Evolutionary conservation across 345 rosid species (phyloP), one percentile per base, ranked within the genome.

Genomic region (Linum tenue): DNA sequence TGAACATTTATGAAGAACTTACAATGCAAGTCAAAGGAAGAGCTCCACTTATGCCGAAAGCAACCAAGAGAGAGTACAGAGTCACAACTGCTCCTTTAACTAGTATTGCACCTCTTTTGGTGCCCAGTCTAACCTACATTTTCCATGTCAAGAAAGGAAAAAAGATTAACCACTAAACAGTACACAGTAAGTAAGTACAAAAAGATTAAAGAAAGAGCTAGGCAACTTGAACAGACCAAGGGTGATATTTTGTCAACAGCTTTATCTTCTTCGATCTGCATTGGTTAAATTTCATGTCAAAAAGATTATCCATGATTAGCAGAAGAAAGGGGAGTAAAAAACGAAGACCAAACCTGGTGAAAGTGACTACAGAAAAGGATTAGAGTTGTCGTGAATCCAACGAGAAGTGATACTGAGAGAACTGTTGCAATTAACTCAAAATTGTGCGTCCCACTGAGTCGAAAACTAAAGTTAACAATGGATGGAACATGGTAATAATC

Each of bases 351-450:
- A 39, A 85, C 98, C 89, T 86, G 98, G 77, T 92, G 90, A 77
- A 92, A 92, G 70, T 92, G 98, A 75, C 98, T 92, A 59, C 98
- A 87, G 64, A 92, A 89, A 62, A 89, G 95, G 72, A 92, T 92
- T 57, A 92, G 81, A 64, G 91, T 64, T 51, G 98, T 92, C 7
- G 97, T 89, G 65, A 87, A 70, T 71, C 98, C 95, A 70, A 92
- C 91, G 55, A 92, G 85, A 36, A 87, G 37, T 11, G 97, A 87
- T 44, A 82, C 80, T 31, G 86, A 81, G 68, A 92, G 75, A 64
- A 83, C 72, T 15, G 84, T 81, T 70, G 77, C 66, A 17, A 78
- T 92, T 55, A 89, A 55, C 4, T 85, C 86, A 62, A 81, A 75
- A 69, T 56, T 39, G 41, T 37, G 79, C 59, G 66, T 66, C 71